Percentiles rank a stretch among this genome's conserved stretches.
These are phyloP conservation scores for Aotearoamyces nothofagi DNA, from an alignment of 2,329 filamentous ascomycete species.

Conservation along the genomic window DNA sequence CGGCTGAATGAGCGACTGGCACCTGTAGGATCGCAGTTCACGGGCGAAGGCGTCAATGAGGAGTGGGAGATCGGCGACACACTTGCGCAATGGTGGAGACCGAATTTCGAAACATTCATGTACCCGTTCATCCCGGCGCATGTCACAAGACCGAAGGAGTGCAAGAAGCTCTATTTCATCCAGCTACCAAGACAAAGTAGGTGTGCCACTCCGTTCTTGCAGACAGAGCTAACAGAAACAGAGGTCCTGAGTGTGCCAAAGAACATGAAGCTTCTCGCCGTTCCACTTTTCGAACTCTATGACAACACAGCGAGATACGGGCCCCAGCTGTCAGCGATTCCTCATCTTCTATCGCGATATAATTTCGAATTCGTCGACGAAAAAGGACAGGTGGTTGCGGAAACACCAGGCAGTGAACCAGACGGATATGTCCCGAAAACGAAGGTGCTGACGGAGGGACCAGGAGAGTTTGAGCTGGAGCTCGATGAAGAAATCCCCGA, in stretches of 20 bases:
- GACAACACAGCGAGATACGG: conserved; percentile 93
- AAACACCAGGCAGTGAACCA: conserved; percentile 59
- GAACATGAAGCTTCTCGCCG: conserved; percentile 98
- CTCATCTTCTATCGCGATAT: conserved; percentile 85
- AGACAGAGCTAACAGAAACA: conserved; percentile 21
- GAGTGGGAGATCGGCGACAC: conserved; percentile 95
- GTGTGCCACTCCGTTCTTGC: conserved; percentile 14
- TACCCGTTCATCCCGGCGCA: conserved; percentile 96
- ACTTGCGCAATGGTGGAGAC: conserved; percentile 94
- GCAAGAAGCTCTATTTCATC: conserved; percentile 98
- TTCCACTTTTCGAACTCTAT: conserved; percentile 94
- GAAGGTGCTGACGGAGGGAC: conserved; percentile 48
- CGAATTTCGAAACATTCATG: conserved; percentile 99
- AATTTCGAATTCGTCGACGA: conserved; percentile 75
- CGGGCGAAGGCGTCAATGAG: conserved; percentile 75
- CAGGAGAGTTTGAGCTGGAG: conserved; percentile 40
- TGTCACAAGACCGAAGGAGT: conserved; percentile 92
- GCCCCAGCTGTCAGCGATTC: conserved; percentile 89
- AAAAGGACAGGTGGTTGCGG: conserved; percentile 70
- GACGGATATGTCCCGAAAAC: conserved; percentile 45
- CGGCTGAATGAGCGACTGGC: conserved; percentile 87
- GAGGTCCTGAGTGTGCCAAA: conserved; percentile 94
- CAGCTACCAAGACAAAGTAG: conserved; percentile 82
- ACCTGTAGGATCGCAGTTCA: conserved; percentile 68
- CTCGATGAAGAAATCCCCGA: conserved; percentile 29